Conservation (phyloP, 768 basidiomycete species). For the Rhodosporidiobolus odoratus region DNA sequence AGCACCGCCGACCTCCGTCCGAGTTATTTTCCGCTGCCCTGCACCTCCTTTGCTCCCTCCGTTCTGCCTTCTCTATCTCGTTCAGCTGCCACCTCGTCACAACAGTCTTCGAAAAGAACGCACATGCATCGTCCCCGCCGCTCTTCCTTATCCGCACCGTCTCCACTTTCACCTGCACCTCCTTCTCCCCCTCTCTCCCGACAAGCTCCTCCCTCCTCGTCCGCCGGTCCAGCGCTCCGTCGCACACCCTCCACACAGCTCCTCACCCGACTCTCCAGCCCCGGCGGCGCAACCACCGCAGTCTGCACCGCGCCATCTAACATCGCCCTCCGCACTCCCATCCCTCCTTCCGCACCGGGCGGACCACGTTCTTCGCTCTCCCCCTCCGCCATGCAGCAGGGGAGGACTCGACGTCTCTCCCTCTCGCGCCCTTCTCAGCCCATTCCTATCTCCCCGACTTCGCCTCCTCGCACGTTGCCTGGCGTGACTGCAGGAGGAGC, state of each 20-base stretch:
- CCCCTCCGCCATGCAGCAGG: background rate
- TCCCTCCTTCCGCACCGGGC: background rate
- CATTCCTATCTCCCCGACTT: conserved; percentile 11
- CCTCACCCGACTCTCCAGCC: background rate
- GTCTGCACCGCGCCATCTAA: background rate
- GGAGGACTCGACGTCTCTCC: background rate
- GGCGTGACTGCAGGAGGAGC: background rate
- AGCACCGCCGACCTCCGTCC: no score
- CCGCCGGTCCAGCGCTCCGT: background rate
- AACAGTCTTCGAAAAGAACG: no score
- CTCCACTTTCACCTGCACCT: background rate
- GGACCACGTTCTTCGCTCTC: background rate
- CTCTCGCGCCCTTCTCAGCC: background rate
- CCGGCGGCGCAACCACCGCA: background rate
- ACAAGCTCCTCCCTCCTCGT: background rate
- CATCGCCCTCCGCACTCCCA: background rate
- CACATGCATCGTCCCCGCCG: no score
- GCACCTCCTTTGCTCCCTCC: no score
- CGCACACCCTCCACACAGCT: background rate
- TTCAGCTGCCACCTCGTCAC: no score
- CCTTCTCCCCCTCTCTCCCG: background rate
- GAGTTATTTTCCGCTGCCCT: no score
- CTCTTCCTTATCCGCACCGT: background rate
- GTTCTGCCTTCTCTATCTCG: no score
- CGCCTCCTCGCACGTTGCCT: background rate